Conservation (phyloP, 805 yeast genomes). For the Myxozyma mucilagina region DNA sequence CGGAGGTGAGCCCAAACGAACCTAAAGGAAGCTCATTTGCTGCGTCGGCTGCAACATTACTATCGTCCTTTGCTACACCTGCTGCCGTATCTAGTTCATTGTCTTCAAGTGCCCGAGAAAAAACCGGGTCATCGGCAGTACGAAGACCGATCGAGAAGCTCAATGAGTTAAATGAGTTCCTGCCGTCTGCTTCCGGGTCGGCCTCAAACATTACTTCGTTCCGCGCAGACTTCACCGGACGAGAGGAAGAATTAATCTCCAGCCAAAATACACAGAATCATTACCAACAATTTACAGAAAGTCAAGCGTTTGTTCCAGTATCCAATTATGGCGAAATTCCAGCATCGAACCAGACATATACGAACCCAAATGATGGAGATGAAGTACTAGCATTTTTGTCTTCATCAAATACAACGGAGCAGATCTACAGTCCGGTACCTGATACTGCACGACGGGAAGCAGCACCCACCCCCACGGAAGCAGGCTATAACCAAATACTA, state of each 20-base stretch:
- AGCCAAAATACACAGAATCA: neutral
- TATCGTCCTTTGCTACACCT: constrained; percentile 19
- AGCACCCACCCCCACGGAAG: constrained; percentile 15
- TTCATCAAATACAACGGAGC: constrained; percentile 11
- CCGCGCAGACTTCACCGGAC: neutral
- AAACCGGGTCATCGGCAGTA: neutral
- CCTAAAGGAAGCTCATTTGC: neutral
- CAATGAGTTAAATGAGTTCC: neutral
- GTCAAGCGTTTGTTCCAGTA: neutral
- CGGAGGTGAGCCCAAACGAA: neutral
- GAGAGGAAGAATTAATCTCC: neutral
- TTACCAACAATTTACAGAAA: neutral
- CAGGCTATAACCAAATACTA: constrained; percentile 11
- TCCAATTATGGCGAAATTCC: neutral
- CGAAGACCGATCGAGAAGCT: neutral
- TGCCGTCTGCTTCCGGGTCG: neutral
- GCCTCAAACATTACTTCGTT: neutral
- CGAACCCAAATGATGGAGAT: constrained; percentile 19
- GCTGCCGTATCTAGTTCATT: constrained; percentile 1
- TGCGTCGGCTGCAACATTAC: constrained; percentile 12
- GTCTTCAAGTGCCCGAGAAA: constrained; percentile 1
- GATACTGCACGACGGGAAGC: constrained; percentile 4
- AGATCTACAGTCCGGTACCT: constrained; percentile 12
- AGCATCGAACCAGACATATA: neutral
- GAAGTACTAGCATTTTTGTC: constrained; percentile 25